Percentiles rank a stretch among this genome's conserved stretches.
phyloP scores from a whole-genome alignment of 306 rosid species.

The Prunus mume region DNA sequence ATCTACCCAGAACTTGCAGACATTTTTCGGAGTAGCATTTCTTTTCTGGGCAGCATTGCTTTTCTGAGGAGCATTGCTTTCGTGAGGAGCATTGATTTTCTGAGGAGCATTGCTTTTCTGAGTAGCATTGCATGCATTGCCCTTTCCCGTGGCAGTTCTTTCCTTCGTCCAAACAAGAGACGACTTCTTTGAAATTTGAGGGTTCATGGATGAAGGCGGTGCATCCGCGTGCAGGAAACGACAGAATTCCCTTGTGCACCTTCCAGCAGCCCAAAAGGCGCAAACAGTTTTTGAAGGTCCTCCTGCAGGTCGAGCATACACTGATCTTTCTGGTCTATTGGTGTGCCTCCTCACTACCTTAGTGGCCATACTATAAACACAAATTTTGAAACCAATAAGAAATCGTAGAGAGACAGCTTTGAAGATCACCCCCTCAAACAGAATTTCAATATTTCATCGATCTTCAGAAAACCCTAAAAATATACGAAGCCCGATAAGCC shows the following conservation, averaged over 20 bases:
- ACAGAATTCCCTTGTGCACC: neutral
- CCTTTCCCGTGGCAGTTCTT: neutral
- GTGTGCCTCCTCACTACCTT: neutral
- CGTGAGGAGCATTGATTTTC: neutral
- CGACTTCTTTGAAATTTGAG: neutral
- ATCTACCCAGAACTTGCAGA: slow-evolving; percentile 36
- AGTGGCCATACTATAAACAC: slow-evolving; percentile 10
- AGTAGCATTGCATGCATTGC: neutral
- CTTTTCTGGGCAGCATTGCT: neutral
- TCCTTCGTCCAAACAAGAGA: neutral
- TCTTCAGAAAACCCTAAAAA: neutral
- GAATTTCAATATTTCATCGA: neutral
- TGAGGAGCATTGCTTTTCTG: neutral
- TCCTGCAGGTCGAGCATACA: neutral
- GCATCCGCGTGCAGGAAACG: neutral
- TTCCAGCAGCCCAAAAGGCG: neutral
- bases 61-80: neutral
- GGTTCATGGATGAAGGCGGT: neutral
- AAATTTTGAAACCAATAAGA: neutral
- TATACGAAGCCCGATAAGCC: neutral
- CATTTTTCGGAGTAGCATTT: neutral
- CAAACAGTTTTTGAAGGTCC: slow-evolving; percentile 1
- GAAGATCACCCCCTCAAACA: neutral
- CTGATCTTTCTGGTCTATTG: neutral
- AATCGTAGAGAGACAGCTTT: neutral